Conservation (phyloP, 2,329 filamentous ascomycete genomes). For the Aspergillus intermedius region DNA sequence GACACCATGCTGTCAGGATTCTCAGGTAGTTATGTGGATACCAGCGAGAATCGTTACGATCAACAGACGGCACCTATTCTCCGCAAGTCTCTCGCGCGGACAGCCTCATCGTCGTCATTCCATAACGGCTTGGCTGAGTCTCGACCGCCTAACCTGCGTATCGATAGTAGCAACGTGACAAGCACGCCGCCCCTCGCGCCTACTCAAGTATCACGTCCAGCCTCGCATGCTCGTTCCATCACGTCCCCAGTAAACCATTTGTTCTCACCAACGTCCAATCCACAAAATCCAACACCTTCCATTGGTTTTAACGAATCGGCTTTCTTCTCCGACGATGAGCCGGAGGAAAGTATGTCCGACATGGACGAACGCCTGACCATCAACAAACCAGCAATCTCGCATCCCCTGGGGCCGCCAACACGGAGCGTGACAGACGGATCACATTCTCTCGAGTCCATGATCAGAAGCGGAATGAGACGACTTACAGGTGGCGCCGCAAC, state of each 20-base stretch:
- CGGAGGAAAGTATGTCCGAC: constrained; percentile 72
- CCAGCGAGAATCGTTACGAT: constrained; percentile 78
- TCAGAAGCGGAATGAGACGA: constrained; percentile 42
- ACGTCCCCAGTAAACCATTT: constrained; percentile 65
- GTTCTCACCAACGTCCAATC: constrained; percentile 42
- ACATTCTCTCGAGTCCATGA: constrained; percentile 41
- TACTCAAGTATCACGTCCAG: constrained; percentile 49
- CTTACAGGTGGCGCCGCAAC: constrained; percentile 39
- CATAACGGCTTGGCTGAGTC: constrained; percentile 81
- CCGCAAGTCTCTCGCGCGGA: constrained; percentile 69
- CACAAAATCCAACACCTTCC: constrained; percentile 47
- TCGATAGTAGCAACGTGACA: constrained; percentile 36
- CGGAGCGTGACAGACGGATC: constrained; percentile 34
- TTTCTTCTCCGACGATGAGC: constrained; percentile 70
- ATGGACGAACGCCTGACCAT: constrained; percentile 59
- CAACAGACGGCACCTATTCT: constrained; percentile 87
- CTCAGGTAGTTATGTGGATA: constrained; percentile 60
- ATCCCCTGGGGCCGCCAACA: constrained; percentile 14
- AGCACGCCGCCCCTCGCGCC: constrained; percentile 27
- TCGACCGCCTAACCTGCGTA: constrained; percentile 51
- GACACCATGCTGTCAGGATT: constrained; percentile 42
- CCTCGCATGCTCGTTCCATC: constrained; percentile 72
- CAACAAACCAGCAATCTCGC: constrained; percentile 17
- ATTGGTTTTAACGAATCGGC: constrained; percentile 48
- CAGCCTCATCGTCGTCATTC: constrained; percentile 67